These are phyloP conservation scores for Glomus cerebriforme DNA, from an alignment of 192 early-diverging fungal genomes.

Conservation along the genomic window DNA sequence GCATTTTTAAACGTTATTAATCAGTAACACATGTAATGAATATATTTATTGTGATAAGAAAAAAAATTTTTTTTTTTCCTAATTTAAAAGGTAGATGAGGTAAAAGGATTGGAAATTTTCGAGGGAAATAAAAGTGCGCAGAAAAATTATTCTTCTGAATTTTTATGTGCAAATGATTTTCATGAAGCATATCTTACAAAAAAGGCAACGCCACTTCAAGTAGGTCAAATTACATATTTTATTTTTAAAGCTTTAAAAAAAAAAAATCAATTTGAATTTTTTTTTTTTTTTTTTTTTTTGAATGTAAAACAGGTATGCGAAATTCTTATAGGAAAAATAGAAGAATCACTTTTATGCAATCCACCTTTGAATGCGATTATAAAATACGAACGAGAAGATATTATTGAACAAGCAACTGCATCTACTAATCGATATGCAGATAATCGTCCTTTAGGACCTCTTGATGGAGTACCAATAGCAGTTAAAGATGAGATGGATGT, in stretches of 20 bases:
- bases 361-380: constrained; percentile 38
- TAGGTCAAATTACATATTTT: neutral
- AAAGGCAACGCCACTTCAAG: constrained; percentile 12
- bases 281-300: neutral
- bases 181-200: constrained; percentile 11
- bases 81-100: neutral
- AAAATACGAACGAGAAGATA: constrained; percentile 39
- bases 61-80: neutral
- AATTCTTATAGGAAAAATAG: constrained; percentile 2
- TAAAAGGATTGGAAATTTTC: constrained; percentile 19
- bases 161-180: neutral
- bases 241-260: no score
- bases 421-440: constrained; percentile 59
- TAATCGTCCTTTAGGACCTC: constrained; percentile 50
- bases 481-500: constrained; percentile 77
- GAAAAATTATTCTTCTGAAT: neutral
- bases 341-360: neutral
- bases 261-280: neutral
- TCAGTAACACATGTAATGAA: neutral
- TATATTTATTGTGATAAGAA: neutral
- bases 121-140: neutral
- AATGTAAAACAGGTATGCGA: neutral
- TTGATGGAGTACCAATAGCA: constrained; percentile 74
- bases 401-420: constrained; percentile 51
- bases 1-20: no score